Percentiles rank a stretch among this genome's conserved stretches.
Evolutionary conservation across 768 basidiomycete genomes (phyloP).

Genomic region (Scleroderma citrinum): DNA sequence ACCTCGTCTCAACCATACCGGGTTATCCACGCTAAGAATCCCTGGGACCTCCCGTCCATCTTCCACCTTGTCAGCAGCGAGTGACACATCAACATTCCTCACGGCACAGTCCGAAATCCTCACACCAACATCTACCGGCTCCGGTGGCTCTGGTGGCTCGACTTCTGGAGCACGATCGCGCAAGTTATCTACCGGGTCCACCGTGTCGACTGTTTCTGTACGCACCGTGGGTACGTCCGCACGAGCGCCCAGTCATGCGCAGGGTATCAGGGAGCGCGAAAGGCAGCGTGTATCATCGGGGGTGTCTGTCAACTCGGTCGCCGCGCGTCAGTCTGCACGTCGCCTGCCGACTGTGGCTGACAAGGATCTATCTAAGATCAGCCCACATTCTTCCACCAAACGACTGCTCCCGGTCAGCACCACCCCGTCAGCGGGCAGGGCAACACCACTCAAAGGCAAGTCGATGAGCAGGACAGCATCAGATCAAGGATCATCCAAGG

Average conservation of each 20-base stretch:
- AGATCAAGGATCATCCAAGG: neutral
- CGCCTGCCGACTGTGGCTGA: conserved; percentile 18
- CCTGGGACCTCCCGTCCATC: conserved; percentile 24
- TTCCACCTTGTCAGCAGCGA: conserved; percentile 25
- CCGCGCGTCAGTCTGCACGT: conserved; percentile 19
- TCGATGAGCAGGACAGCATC: conserved; percentile 7
- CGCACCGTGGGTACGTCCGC: conserved; percentile 25
- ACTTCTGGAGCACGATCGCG: conserved; percentile 19
- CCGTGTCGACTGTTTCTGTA: conserved; percentile 25
- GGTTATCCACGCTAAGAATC: conserved; percentile 25
- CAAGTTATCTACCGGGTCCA: conserved; percentile 24
- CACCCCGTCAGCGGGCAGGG: conserved; percentile 16
- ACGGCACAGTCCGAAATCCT: conserved; percentile 24
- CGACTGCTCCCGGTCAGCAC: conserved; percentile 18
- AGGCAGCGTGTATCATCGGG: conserved; percentile 21
- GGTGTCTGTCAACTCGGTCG: conserved; percentile 16
- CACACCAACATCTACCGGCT: conserved; percentile 25
- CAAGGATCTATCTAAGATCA: conserved; percentile 9
- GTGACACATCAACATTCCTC: conserved; percentile 25
- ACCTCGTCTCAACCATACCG: conserved; percentile 8
- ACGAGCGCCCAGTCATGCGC: conserved; percentile 2
- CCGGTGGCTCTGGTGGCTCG: conserved; percentile 10
- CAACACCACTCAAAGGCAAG: conserved; percentile 4
- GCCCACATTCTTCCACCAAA: conserved; percentile 16
- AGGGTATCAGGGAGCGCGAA: conserved; percentile 2